A percentile compares a stretch with the other conserved stretches of the same genome.
These are phyloP conservation scores for Trichomonas gallinae DNA, from an alignment of 208 protist genomes.

Conservation along the genomic window DNA sequence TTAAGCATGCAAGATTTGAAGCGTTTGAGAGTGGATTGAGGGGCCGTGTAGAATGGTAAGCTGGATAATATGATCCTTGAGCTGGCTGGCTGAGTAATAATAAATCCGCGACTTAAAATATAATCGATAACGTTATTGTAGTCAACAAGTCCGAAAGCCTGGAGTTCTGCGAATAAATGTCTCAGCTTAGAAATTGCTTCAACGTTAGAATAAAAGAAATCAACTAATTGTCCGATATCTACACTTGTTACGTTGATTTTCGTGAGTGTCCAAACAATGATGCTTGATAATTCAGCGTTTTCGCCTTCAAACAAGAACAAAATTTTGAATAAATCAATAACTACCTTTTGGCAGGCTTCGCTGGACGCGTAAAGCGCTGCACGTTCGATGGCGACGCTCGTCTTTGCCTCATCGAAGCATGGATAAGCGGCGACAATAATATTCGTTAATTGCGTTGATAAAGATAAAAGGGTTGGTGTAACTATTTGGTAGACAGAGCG, in stretches of 20 bases:
- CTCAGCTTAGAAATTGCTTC: neutral
- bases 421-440: neutral
- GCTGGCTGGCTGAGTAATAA: neutral
- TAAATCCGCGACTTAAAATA: neutral
- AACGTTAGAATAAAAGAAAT: neutral
- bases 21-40: neutral
- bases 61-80: neutral
- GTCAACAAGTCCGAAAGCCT: neutral
- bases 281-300: neutral
- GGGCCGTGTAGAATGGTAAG: neutral
- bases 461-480: neutral
- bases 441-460: neutral
- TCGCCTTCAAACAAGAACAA: neutral
- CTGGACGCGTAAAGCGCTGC: neutral
- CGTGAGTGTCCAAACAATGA: neutral
- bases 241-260: neutral
- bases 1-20: neutral
- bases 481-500: neutral
- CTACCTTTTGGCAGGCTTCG: neutral
- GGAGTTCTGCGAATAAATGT: neutral
- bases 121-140: neutral
- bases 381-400: neutral
- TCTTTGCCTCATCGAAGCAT: neutral
- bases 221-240: neutral
- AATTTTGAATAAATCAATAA: neutral